Conservation (phyloP, 805 yeast species). For the Lachancea sp. region DNA sequence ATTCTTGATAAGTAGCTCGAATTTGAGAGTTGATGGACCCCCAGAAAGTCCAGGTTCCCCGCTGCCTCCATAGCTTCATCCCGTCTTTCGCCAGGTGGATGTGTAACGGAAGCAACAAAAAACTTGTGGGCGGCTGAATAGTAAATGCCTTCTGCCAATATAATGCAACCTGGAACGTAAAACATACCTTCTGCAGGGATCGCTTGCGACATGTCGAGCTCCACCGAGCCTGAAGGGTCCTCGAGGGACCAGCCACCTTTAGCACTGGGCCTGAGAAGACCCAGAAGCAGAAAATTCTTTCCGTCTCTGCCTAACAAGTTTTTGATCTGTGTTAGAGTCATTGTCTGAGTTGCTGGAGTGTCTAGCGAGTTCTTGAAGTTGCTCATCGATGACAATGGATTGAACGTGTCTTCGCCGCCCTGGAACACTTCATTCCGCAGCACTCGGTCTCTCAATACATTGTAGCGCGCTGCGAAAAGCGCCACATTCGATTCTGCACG, state of each 20-base stretch:
- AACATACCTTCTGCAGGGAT: conserved; percentile 58
- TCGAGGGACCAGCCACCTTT: conserved; percentile 71
- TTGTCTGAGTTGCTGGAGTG: conserved; percentile 11
- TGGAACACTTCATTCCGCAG: conserved; percentile 73
- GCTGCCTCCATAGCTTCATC: conserved; percentile 58
- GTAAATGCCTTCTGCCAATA: conserved; percentile 80
- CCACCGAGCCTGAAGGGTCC: conserved; percentile 72
- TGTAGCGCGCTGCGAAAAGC: conserved; percentile 49
- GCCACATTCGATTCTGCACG: conserved; percentile 31
- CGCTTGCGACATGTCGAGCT: conserved; percentile 57
- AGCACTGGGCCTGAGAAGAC: conserved; percentile 57
- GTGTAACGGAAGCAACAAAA: conserved; percentile 69
- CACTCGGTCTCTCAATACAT: conserved; percentile 61
- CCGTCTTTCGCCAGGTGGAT: conserved; percentile 83
- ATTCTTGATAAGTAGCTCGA: conserved; percentile 44
- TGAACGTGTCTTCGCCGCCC: conserved; percentile 24
- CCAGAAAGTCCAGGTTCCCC: conserved; percentile 72
- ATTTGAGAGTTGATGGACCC: conserved; percentile 33
- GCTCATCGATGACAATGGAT: conserved; percentile 32
- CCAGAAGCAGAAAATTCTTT: conserved; percentile 66
- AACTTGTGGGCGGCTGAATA: conserved; percentile 61
- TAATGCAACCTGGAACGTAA: conserved; percentile 67
- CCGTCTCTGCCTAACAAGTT: conserved; percentile 84
- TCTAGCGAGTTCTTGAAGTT: conserved; percentile 19
- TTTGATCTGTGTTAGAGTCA: conserved; percentile 63